These are phyloP conservation scores for Pseudocercospora musae DNA, from an alignment of 2,329 filamentous ascomycete species.

Conservation along the genomic window DNA sequence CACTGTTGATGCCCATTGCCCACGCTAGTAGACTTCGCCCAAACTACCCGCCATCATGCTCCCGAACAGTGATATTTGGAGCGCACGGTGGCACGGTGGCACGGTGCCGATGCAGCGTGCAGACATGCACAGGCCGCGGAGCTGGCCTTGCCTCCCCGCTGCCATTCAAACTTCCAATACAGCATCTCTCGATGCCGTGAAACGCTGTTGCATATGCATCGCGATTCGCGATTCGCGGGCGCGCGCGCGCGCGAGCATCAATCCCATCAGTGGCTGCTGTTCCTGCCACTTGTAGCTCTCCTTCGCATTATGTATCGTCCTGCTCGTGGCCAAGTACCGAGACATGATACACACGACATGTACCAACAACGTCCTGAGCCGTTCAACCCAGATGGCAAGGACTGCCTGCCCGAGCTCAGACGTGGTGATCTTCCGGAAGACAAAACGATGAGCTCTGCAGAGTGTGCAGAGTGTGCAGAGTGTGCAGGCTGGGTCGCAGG, in stretches of 20 bases:
- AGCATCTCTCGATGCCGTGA: conserved; percentile 1
- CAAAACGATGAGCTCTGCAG: background rate
- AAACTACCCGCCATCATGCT: conserved; percentile 5
- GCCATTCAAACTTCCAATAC: too few relatives aligned
- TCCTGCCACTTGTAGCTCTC: background rate
- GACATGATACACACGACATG: conserved; percentile 7
- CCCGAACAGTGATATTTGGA: background rate
- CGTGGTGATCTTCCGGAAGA: background rate
- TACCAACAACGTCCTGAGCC: conserved; percentile 1
- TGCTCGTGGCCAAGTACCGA: conserved; percentile 11
- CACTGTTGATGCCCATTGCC: conserved; percentile 4
- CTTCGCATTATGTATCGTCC: background rate
- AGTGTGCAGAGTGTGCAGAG: too few relatives aligned
- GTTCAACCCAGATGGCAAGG: background rate
- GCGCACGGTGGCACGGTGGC: too few relatives aligned
- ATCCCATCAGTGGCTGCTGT: background rate
- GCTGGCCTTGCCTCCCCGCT: background rate
- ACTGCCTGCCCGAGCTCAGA: background rate
- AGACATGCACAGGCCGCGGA: background rate
- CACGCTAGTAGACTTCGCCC: background rate
- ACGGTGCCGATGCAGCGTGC: background rate
- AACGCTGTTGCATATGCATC: conserved; percentile 7
- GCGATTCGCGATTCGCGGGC: too few relatives aligned
- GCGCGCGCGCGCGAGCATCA: background rate
- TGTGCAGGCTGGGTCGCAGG: background rate